Percentiles rank a stretch among this genome's conserved stretches.
Conservation (phyloP, 2,329 filamentous ascomycete genomes). For the Diaporthe vaccinii region DNA sequence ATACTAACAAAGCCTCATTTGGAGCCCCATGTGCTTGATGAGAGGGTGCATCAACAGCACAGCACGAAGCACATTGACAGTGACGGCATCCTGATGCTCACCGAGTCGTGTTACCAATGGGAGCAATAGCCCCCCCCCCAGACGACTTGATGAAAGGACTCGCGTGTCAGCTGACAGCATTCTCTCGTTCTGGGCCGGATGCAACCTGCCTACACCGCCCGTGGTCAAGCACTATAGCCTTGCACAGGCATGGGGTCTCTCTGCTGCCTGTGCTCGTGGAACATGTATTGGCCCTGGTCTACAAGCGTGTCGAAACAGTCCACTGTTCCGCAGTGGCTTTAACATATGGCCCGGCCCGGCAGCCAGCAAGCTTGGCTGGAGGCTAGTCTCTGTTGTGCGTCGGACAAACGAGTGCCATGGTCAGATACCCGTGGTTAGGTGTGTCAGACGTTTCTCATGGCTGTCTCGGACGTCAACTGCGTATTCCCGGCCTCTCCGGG, state of each 20-base stretch:
- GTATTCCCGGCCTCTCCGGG: not conserved
- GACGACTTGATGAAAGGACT: not conserved
- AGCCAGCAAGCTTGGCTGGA: not conserved
- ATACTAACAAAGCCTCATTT: not conserved
- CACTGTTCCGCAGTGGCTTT: not conserved
- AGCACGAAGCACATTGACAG: not conserved
- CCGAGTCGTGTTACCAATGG: constrained; percentile 3
- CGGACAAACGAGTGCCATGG: not conserved
- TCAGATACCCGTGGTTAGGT: not conserved
- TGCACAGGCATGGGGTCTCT: not conserved
- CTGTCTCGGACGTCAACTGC: not conserved
- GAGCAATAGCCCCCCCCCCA: too few species aligned
- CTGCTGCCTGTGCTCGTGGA: not conserved
- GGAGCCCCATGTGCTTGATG: not conserved
- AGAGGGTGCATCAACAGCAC: not conserved
- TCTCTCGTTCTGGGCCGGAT: not conserved
- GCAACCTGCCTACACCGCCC: not conserved
- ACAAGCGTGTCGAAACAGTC: too few species aligned
- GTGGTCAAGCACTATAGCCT: not conserved
- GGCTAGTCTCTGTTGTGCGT: not conserved
- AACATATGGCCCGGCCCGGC: not conserved
- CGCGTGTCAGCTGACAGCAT: constrained; percentile 1
- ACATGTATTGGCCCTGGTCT: not conserved
- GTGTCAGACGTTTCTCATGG: not conserved
- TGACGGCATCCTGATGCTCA: constrained; percentile 11